Evolutionary conservation across 768 basidiomycete species (phyloP), one percentile per base, ranked within the genome.

Genomic region (Lactarius hatsudake): DNA sequence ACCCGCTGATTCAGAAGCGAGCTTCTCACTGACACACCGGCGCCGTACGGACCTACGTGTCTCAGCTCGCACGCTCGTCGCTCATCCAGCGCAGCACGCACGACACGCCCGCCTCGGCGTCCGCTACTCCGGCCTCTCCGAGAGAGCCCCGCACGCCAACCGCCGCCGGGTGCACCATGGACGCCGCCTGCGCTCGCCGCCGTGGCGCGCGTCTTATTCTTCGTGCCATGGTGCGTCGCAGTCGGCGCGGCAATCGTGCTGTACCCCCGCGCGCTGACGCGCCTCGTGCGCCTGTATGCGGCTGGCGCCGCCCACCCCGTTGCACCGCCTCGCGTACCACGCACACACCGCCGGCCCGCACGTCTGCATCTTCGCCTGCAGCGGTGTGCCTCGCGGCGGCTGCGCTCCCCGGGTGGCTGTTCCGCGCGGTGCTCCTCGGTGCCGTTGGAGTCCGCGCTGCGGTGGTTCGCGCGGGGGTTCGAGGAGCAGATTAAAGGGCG

Each of bases 271-370:
- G n/a, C 34, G 15, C 42, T 69, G 3, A 26, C 57, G n/a, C n/a
- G 23, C 17, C 64, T 64, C 40, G 68, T 69, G 13, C 65, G 64
- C 20, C 28, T 48, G 20, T 66, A 66, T 62, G 55, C 61, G 6
- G 6, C 43, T 26, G 1, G 30, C 59, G 1, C 64, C 62, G 13
- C 61, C 34, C 34, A 66, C 64, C 28, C 61, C 70, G 1, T 62
- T 69, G 10, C 64, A 64, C 59, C 68, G 70, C 17, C 70, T 71
- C 59, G 70, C 68, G 54, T 56, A 65, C 59, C 68, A 71, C 61
- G 68, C 68, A 26, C 68, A 71, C 55, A 61, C 62, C 8, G 68
- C 70, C 10, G 56, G n/a, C n/a, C 58, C 64, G 3, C 68, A 69
- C 62, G 40, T 63, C 28, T 64, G 61, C 36, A 69, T 69, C 17